Base-by-base conservation (phyloP, 2,329 filamentous ascomycete species). In the Nemania sp. region DNA sequence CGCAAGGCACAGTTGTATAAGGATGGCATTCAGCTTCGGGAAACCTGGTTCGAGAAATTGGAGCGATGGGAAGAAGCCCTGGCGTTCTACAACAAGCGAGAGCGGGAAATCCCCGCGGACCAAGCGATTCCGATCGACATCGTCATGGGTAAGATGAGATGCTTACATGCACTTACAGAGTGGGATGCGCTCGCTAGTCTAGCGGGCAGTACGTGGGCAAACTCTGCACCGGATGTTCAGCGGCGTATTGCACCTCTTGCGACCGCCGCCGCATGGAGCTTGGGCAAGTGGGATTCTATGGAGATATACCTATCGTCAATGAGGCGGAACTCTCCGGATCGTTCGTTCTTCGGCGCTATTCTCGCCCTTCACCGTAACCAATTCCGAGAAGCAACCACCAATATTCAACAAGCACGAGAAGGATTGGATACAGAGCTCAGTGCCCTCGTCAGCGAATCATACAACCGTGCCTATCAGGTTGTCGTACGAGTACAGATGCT, bases 101-200 rank as follows among this genome's bases (percentile, higher is more conserved):
- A 98, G 75, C 81, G 84, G 59, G 90, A 93, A 72, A 85, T 93
- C 32, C 84, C 85, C 0, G 79, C 82, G 2, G 86, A 88, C 64
- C 82, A 86, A 68, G 78, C 83, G 0, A 81, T 84, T 0, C 94
- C 93, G 0, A 93, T 99, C 68, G 96, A 98, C 68, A 93, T 99
- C 62, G 94, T 97, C 38, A 98, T 99, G 94, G 96, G 96, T 73
- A 99, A 99, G 82, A 99, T 99, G 96, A 90, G 96, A 55, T 99
- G 96, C 85, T 83, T 98, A 71, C 96, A 99, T 78, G 97, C 96
- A 8, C 86, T 99, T 41, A 96, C 96, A 69, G 96, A 99, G 80
- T 99, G 96, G 96, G 97, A 98, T 73, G 90, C 93, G 3, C 85
- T 99, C 18, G 97, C 95, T 0, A 90, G 89, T 56, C 85, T 99